These are phyloP conservation scores for Niveomyces coronatus DNA, from an alignment of 2,329 filamentous ascomycete species.

Conservation along the genomic window DNA sequence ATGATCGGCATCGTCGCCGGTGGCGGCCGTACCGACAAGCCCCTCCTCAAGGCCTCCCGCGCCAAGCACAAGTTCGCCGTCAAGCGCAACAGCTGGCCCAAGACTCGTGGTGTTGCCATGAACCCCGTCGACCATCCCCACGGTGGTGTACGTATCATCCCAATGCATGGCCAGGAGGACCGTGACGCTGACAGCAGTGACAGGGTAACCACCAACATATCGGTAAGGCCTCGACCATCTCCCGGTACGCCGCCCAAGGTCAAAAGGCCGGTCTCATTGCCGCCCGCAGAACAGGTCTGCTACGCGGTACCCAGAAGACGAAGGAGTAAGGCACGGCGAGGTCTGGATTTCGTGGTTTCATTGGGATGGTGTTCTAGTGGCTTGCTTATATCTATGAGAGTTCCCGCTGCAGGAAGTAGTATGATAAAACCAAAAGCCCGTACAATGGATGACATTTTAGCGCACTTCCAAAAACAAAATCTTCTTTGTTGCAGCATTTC, in stretches of 20 bases:
- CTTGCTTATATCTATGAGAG: conserved; percentile 50
- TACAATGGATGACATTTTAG: conserved; percentile 34
- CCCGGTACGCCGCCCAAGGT: conserved; percentile 92
- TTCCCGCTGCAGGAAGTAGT: conserved; percentile 37
- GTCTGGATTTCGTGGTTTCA: conserved; percentile 42
- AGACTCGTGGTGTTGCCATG: conserved; percentile 99
- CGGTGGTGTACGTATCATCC: conserved; percentile 60
- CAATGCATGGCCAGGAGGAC: not conserved
- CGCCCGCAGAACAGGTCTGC: conserved; percentile 97
- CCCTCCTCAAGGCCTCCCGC: conserved; percentile 96
- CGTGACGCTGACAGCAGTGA: conserved; percentile 32
- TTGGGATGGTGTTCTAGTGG: conserved; percentile 56
- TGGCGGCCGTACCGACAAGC: conserved; percentile 99
- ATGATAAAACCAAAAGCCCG: conserved; percentile 38
- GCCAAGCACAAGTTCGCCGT: conserved; percentile 99
- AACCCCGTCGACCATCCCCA: conserved; percentile 99
- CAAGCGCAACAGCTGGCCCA: conserved; percentile 99
- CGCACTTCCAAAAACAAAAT: conserved; percentile 22
- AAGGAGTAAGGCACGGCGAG: conserved; percentile 64
- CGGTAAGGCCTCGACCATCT: conserved; percentile 99
- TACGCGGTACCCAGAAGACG: conserved; percentile 99
- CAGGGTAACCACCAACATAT: conserved; percentile 99
- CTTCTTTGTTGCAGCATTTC: conserved; percentile 6
- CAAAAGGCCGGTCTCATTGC: conserved; percentile 99
- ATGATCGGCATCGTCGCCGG: conserved; percentile 99